phyloP scores from a whole-genome alignment of 257 asterid genomes.

The Fraxinus excelsior region DNA sequence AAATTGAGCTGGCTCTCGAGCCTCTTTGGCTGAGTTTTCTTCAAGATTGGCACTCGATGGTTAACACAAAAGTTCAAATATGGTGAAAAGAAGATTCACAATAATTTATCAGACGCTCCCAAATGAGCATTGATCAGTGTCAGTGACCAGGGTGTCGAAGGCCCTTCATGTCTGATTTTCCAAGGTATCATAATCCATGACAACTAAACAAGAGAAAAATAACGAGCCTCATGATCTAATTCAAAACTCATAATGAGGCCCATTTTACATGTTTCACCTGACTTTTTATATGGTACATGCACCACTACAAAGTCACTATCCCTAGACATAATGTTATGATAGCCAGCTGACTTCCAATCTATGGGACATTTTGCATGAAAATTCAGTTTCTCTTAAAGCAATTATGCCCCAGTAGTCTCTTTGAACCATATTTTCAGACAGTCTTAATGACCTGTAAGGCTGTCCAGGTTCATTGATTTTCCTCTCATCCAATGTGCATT shows the following conservation, averaged over 20 bases:
- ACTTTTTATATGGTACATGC: not conserved
- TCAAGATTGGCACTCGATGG: not conserved
- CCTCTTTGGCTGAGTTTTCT: not conserved
- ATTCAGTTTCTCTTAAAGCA: slow-evolving; percentile 12
- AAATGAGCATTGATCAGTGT: not conserved
- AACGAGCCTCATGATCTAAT: slow-evolving; percentile 29
- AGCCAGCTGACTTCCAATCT: not conserved
- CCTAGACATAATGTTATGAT: not conserved
- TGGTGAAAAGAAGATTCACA: not conserved
- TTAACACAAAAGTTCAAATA: not conserved
- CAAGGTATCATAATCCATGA: not conserved
- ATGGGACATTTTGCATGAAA: not conserved
- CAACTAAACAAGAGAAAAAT: not conserved
- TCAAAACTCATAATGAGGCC: slow-evolving; percentile 20
- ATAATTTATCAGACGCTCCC: not conserved
- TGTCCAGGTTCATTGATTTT: slow-evolving; percentile 25
- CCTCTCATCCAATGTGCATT: slow-evolving; percentile 15
- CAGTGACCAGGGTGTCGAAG: slow-evolving; percentile 25
- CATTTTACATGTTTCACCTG: not conserved
- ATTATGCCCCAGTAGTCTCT: slow-evolving; percentile 16
- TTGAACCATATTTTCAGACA: slow-evolving; percentile 11
- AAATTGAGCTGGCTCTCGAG: not conserved
- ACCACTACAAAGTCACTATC: slow-evolving; percentile 6
- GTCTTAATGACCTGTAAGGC: slow-evolving; percentile 15
- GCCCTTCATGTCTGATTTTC: slow-evolving; percentile 19